phyloP scores from a whole-genome alignment of 148 eudicot genomes.

The Suaeda aralocaspica region DNA sequence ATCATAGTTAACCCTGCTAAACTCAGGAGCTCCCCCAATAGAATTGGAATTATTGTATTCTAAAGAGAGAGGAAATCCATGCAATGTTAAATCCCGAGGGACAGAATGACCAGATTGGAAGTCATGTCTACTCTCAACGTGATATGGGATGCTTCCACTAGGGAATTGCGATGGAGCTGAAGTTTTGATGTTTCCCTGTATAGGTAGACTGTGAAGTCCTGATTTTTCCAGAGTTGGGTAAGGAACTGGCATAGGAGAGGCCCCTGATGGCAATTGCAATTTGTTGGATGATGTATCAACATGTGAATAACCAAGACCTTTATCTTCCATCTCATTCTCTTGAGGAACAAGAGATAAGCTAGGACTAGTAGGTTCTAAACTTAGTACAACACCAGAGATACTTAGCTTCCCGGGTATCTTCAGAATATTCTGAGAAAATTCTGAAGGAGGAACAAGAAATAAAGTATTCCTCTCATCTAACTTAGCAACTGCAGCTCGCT shows the following conservation, averaged over 20 bases:
- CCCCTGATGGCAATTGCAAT: conserved; percentile 40
- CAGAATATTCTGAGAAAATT: conserved; percentile 76
- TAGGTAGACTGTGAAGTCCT: conserved; percentile 19
- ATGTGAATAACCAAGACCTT: conserved; percentile 26
- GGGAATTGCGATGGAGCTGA: conserved; percentile 21
- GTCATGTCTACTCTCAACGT: conserved; percentile 33
- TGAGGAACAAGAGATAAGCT: conserved; percentile 30
- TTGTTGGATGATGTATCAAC: conserved; percentile 27
- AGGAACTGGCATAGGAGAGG: conserved; percentile 29
- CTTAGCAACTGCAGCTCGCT: conserved; percentile 86
- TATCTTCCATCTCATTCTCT: conserved; percentile 35
- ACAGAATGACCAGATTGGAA: conserved; percentile 30
- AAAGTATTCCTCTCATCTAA: conserved; percentile 64
- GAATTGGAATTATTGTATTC: conserved; percentile 32
- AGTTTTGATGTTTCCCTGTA: conserved; percentile 17
- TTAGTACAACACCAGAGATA: conserved; percentile 77
- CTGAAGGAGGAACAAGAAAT: conserved; percentile 89
- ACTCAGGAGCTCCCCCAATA: conserved; percentile 32
- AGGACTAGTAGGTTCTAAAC: conserved; percentile 56
- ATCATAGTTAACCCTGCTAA: conserved; percentile 26
- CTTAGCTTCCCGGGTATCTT: conserved; percentile 82
- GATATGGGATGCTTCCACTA: conserved; percentile 25
- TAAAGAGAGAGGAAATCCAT: conserved; percentile 26
- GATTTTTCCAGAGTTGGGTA: conserved; percentile 36
- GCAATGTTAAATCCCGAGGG: conserved; percentile 25